Evolutionary conservation across 148 eudicot genomes (phyloP), one percentile per base, ranked within the genome.

Genomic region (Dianthus caryophyllus): DNA sequence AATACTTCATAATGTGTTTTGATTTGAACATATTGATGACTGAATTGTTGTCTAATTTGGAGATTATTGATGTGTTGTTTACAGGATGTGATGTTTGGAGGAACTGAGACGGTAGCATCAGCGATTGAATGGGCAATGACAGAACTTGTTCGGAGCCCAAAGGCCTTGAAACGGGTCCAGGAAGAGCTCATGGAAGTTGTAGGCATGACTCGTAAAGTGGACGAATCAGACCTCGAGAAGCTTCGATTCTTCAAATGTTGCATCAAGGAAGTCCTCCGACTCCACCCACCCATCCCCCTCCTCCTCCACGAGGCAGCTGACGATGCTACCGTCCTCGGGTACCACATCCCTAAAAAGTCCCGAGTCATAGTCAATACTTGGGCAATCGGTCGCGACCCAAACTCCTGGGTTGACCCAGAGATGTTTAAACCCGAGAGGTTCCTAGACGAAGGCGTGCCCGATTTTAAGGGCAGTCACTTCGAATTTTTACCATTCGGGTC

Each of bases 31-130:
- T 33, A 54, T 54, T 54, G n/a, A n/a, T n/a, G n/a, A n/a, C n/a
- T n/a, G n/a, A n/a, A n/a, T n/a, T n/a, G n/a, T n/a, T 18, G 48
- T 70, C 67, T 48, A 61, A 49, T 15, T 36, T 70, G 41, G 61
- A 31, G n/a, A 33, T 7, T 2, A 20, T 21, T 38, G 22, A 17
- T 49, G 20, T 43, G 20, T 21, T 22, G 53, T 24, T 15, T 0
- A 24, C 75, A 88, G 95, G 95, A 88, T 61, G 95, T 88, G 38
- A 88, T 88, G 95, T 88, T 88, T 77, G 95, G 95, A 9, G 95
- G 95, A 7, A 88, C 95, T 0, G 95, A 88, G 71, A 88, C 95
- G 0, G 95, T 88, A 6, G 95, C 95, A 1, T 88, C 95, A 1
- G 95, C 95, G 4, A 85, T 88, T n/a, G 95, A 88, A 67, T 88